These are phyloP conservation scores for Pichia sp. DNA, from an alignment of 1,139 yeast genomes.

Conservation along the genomic window DNA sequence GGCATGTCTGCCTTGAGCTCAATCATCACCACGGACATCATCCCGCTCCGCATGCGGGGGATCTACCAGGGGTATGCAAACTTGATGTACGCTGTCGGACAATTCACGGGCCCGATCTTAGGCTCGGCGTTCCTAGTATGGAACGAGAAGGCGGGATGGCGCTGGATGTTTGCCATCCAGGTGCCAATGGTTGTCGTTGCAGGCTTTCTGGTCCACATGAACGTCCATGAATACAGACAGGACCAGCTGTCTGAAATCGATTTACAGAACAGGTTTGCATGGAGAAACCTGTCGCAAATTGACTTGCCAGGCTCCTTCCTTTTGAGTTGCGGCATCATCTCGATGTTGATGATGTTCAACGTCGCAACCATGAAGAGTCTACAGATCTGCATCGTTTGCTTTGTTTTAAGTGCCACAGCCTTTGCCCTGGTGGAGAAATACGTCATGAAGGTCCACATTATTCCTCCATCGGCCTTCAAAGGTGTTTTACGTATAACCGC, in stretches of 20 bases:
- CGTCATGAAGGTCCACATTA: slow-evolving; percentile 49
- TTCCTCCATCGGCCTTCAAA: slow-evolving; percentile 48
- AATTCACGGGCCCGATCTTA: slow-evolving; percentile 40
- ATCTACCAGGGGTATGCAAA: slow-evolving; percentile 37
- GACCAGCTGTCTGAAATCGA: slow-evolving; percentile 27
- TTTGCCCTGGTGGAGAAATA: slow-evolving; percentile 45
- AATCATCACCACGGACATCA: slow-evolving; percentile 34
- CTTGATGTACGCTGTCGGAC: slow-evolving; percentile 38
- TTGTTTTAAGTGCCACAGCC: slow-evolving; percentile 23
- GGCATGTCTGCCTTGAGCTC: slow-evolving; percentile 34
- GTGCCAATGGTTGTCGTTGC: slow-evolving; percentile 37
- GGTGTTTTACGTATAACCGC: slow-evolving; percentile 37
- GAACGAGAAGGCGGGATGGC: slow-evolving; percentile 37
- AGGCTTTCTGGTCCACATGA: slow-evolving; percentile 28
- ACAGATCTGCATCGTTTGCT: slow-evolving; percentile 12
- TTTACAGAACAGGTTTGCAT: slow-evolving; percentile 35
- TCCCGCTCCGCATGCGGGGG: slow-evolving; percentile 32
- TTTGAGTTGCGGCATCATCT: slow-evolving; percentile 32
- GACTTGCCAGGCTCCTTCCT: slow-evolving; percentile 39
- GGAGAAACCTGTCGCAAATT: slow-evolving; percentile 33
- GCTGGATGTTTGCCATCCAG: slow-evolving; percentile 40
- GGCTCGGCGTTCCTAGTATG: slow-evolving; percentile 37
- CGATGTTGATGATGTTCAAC: slow-evolving; percentile 34
- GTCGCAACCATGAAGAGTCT: slow-evolving; percentile 12
- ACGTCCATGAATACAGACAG: slow-evolving; percentile 35